These are phyloP conservation scores for Fusarium xyrophilum DNA, from an alignment of 2,329 filamentous ascomycete species.

Conservation along the genomic window DNA sequence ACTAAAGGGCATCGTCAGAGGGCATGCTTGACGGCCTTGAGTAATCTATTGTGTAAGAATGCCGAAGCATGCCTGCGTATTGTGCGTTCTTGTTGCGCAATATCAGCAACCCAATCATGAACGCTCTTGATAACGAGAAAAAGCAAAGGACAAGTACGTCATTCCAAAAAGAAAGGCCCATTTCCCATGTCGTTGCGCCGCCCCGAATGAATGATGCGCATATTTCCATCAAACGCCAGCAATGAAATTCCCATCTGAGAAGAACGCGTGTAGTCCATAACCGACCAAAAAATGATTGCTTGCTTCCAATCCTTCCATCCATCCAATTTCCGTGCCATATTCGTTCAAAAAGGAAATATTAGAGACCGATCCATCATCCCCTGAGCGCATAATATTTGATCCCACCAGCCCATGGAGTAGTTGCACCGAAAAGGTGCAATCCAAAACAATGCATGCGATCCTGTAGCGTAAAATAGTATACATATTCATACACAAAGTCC, in stretches of 20 bases:
- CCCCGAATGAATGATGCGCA: conserved; percentile 26
- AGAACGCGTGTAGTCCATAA: not conserved
- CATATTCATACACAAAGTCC: conserved; percentile 36
- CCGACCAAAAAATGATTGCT: conserved; percentile 3
- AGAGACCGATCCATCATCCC: not conserved
- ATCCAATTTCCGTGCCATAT: conserved; percentile 17
- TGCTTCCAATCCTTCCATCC: conserved; percentile 9
- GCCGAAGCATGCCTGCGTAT: conserved; percentile 26
- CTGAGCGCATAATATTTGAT: conserved; percentile 1
- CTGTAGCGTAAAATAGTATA: conserved; percentile 31
- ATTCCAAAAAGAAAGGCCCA: conserved; percentile 12
- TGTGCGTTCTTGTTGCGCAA: conserved; percentile 22
- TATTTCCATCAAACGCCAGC: conserved; percentile 28
- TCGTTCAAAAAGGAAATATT: conserved; percentile 22
- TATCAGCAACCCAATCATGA: conserved; percentile 30
- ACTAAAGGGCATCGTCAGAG: conserved; percentile 36
- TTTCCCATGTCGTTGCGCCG: conserved; percentile 29
- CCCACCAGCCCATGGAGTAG: not conserved
- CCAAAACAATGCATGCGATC: conserved; percentile 27
- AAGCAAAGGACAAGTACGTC: conserved; percentile 21
- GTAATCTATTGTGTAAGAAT: conserved; percentile 33
- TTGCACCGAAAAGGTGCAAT: not conserved
- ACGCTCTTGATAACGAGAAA: conserved; percentile 30
- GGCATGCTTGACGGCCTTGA: conserved; percentile 29
- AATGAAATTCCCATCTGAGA: conserved; percentile 6